phyloP scores from a whole-genome alignment of 768 basidiomycete species.

The Jaapia argillacea region DNA sequence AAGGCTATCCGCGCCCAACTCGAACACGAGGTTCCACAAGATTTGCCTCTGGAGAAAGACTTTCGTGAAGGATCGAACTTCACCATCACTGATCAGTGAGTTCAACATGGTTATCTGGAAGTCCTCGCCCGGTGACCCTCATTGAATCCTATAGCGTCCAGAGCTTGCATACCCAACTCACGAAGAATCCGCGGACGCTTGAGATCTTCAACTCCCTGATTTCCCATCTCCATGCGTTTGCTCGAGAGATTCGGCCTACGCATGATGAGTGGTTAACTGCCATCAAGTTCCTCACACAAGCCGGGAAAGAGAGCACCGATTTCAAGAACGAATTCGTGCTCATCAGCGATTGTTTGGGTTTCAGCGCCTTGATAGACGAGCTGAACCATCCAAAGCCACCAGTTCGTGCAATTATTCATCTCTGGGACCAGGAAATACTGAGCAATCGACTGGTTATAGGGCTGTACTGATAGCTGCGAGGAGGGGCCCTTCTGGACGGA shows the following conservation, averaged over 20 bases:
- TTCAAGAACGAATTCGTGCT: conserved; percentile 30
- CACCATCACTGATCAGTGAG: conserved; percentile 22
- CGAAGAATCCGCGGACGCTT: conserved; percentile 19
- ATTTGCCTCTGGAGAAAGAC: conserved; percentile 23
- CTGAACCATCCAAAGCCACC: conserved; percentile 23
- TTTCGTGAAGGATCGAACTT: conserved; percentile 22
- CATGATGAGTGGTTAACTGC: conserved; percentile 27
- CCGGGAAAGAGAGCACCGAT: conserved; percentile 28
- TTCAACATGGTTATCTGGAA: not conserved
- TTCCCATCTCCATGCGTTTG: conserved; percentile 26
- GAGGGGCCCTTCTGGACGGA: conserved; percentile 25
- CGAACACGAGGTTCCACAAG: conserved; percentile 20
- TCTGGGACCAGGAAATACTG: no score
- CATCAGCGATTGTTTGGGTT: conserved; percentile 26
- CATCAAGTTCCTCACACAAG: conserved; percentile 26
- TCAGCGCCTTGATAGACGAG: conserved; percentile 27
- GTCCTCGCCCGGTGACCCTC: not conserved
- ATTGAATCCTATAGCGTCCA: conserved; percentile 11
- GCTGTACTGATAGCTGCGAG: conserved; percentile 22
- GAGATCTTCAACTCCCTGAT: conserved; percentile 21
- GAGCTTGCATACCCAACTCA: conserved; percentile 18
- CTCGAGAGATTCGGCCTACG: conserved; percentile 25
- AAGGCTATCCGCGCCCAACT: conserved; percentile 25
- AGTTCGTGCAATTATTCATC: no score
- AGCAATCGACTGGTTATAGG: conserved; percentile 10